A percentile compares a stretch with the other conserved stretches of the same genome.
phyloP scores from a whole-genome alignment of 192 early-diverging fungal genomes.

The Tieghemiomyces parasiticus region DNA sequence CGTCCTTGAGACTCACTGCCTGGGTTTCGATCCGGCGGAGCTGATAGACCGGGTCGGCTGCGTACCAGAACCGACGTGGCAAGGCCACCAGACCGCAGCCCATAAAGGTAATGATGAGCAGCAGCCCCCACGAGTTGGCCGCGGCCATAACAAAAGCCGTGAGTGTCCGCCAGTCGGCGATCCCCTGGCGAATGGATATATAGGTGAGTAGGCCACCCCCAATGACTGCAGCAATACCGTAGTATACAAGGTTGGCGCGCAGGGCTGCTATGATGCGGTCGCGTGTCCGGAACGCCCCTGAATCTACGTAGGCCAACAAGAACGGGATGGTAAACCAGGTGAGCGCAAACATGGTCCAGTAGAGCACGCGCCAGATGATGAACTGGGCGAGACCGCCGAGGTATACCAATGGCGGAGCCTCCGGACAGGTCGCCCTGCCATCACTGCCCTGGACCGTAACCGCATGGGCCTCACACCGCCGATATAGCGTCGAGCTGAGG shows the following conservation, averaged over 20 bases:
- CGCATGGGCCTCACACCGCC: too few species aligned
- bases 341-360: slow-evolving; percentile 81
- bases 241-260: slow-evolving; percentile 72
- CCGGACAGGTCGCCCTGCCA: slow-evolving; percentile 44
- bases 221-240: slow-evolving; percentile 47
- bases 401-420: slow-evolving; percentile 50
- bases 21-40: slow-evolving; percentile 48
- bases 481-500: slow-evolving; percentile 66
- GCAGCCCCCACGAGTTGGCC: slow-evolving; percentile 87
- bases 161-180: slow-evolving; percentile 26
- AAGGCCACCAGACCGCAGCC: slow-evolving; percentile 86
- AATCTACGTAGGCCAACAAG: slow-evolving; percentile 70
- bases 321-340: slow-evolving; percentile 82
- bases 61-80: slow-evolving; percentile 72
- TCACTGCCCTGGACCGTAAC: slow-evolving; percentile 25
- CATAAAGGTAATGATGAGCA: slow-evolving; percentile 78
- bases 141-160: slow-evolving; percentile 77
- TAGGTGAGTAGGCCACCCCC: slow-evolving; percentile 64
- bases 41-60: slow-evolving; percentile 39
- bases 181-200: slow-evolving; percentile 26
- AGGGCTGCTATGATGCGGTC: slow-evolving; percentile 54
- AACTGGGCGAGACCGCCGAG: slow-evolving; percentile 51
- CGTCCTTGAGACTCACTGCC: slow-evolving; percentile 62
- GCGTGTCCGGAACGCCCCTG: slow-evolving; percentile 64
- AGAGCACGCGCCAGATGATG: slow-evolving; percentile 67